Conservation (phyloP, 2,329 filamentous ascomycete species). For the Teratosphaeria gauchensis region DNA sequence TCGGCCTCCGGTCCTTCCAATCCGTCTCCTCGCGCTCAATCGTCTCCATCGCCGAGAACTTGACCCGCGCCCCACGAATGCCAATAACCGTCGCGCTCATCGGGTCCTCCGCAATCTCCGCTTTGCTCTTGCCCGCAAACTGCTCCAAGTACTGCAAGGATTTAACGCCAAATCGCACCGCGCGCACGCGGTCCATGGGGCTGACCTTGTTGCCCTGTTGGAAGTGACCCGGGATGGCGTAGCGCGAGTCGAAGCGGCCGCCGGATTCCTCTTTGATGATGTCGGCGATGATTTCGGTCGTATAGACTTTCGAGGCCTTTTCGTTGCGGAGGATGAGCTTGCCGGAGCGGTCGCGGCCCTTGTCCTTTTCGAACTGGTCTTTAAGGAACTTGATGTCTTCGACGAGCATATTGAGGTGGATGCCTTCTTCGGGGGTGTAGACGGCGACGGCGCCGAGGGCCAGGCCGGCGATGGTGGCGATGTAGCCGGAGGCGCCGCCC, state of each 20-base stretch:
- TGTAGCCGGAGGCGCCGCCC: slow-evolving; percentile 86
- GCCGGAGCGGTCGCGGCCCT: slow-evolving; percentile 78
- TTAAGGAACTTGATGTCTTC: slow-evolving; percentile 84
- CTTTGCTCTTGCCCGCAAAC: slow-evolving; percentile 56
- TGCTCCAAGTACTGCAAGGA: slow-evolving; percentile 84
- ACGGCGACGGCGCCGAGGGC: slow-evolving; percentile 87
- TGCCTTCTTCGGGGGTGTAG: slow-evolving; percentile 94
- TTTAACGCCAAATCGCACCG: slow-evolving; percentile 84
- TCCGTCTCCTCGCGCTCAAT: slow-evolving; percentile 82
- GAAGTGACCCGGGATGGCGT: slow-evolving; percentile 86
- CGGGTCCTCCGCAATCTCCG: slow-evolving; percentile 63
- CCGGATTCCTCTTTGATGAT: slow-evolving; percentile 92
- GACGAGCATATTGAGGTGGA: slow-evolving; percentile 85
- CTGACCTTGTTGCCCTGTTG: slow-evolving; percentile 90
- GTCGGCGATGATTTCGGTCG: slow-evolving; percentile 83
- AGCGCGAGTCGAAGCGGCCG: slow-evolving; percentile 83
- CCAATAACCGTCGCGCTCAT: slow-evolving; percentile 76
- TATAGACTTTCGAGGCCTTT: slow-evolving; percentile 82
- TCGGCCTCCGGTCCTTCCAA: slow-evolving; percentile 82
- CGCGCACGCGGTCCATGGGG: slow-evolving; percentile 90
- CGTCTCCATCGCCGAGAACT: slow-evolving; percentile 73
- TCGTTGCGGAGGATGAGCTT: slow-evolving; percentile 97
- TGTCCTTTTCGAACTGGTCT: slow-evolving; percentile 73
- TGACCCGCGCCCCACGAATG: slow-evolving; percentile 78
- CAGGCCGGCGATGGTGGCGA: slow-evolving; percentile 82